Evolutionary conservation across 331 rosid genomes (phyloP).

Genomic region (Cydonia oblonga): DNA sequence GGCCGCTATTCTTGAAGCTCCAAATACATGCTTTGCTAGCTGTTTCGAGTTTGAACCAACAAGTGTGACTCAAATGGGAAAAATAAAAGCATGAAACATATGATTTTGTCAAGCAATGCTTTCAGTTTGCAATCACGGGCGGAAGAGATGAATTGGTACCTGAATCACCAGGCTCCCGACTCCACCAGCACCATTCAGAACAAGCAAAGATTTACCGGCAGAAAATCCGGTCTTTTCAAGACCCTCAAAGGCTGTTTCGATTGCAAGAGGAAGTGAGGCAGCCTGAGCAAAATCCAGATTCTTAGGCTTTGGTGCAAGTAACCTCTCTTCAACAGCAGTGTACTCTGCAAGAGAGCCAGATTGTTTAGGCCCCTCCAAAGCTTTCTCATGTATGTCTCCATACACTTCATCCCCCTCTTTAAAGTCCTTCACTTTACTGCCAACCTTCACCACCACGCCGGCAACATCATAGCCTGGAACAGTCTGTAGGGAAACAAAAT

Average conservation of each 20-base stretch:
- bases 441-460: conserved; percentile 77
- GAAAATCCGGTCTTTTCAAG: conserved; percentile 75
- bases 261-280: conserved; percentile 76
- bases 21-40: conserved; percentile 89
- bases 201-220: conserved; percentile 76
- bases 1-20: conserved; percentile 86
- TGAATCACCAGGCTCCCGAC: conserved; percentile 94
- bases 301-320: conserved; percentile 73
- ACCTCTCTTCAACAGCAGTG: conserved; percentile 77
- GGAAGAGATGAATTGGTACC: conserved; percentile 28
- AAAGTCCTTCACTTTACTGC: conserved; percentile 59
- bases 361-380: conserved; percentile 75
- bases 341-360: conserved; percentile 89
- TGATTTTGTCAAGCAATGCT: neutral
- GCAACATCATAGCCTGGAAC: conserved; percentile 93
- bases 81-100: neutral
- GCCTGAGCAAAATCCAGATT: conserved; percentile 70
- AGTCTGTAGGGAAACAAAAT: conserved; percentile 39
- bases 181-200: conserved; percentile 90
- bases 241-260: conserved; percentile 90
- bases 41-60: conserved; percentile 13
- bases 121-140: neutral
- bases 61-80: neutral
- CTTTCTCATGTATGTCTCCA: conserved; percentile 79
- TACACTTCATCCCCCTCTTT: conserved; percentile 86